A percentile compares a stretch with the other conserved stretches of the same genome.
Conservation (phyloP, 805 yeast species). For the Myxozyma geophila region DNA sequence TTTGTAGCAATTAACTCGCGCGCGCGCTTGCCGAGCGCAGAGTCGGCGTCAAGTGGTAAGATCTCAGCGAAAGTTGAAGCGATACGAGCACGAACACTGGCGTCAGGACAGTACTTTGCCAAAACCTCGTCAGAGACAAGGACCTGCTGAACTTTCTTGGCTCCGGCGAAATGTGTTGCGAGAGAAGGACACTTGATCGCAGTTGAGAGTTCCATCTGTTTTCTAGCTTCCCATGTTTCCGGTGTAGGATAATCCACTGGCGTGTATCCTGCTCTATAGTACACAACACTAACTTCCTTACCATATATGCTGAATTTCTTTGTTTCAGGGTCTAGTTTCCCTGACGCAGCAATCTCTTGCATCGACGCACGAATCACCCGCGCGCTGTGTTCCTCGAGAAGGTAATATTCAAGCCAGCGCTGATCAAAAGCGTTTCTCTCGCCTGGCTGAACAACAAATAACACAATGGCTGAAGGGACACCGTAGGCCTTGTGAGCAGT, state of each 20-base stretch:
- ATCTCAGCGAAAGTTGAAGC: slow-evolving; percentile 76
- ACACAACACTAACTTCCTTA: slow-evolving; percentile 81
- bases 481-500: slow-evolving; percentile 65
- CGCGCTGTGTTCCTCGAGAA: slow-evolving; percentile 61
- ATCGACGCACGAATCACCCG: slow-evolving; percentile 70
- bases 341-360: slow-evolving; percentile 54
- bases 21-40: slow-evolving; percentile 34
- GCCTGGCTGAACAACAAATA: slow-evolving; percentile 79
- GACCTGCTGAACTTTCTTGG: slow-evolving; percentile 91
- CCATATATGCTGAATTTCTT: slow-evolving; percentile 41
- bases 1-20: slow-evolving; percentile 26
- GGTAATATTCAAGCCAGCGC: slow-evolving; percentile 73
- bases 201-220: slow-evolving; percentile 66
- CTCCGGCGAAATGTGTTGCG: slow-evolving; percentile 87
- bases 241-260: slow-evolving; percentile 76
- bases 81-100: slow-evolving; percentile 42
- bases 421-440: slow-evolving; percentile 95
- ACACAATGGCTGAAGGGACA: slow-evolving; percentile 49
- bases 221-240: slow-evolving; percentile 77
- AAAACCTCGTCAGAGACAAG: slow-evolving; percentile 63
- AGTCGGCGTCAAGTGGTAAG: slow-evolving; percentile 78
- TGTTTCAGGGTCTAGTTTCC: slow-evolving; percentile 11
- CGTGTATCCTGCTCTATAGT: slow-evolving; percentile 86
- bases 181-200: slow-evolving; percentile 94
- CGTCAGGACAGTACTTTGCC: slow-evolving; percentile 51